These are phyloP conservation scores for Lantana camara DNA, from an alignment of 257 asterid species.

Conservation along the genomic window DNA sequence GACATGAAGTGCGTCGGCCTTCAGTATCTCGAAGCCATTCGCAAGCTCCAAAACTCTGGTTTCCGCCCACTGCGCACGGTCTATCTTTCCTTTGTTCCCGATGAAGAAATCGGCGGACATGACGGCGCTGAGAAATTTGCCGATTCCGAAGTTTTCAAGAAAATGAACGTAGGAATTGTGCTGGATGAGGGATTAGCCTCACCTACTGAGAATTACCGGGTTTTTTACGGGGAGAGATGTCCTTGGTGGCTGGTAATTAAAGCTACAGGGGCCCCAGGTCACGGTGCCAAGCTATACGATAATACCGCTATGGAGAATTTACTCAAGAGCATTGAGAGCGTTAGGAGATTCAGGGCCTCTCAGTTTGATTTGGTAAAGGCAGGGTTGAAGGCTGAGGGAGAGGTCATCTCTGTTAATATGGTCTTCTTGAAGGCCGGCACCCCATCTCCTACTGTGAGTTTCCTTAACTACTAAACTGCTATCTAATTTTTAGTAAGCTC, in stretches of 20 bases:
- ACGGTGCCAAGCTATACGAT: constrained; percentile 92
- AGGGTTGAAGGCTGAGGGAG: constrained; percentile 82
- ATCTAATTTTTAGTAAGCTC: background rate
- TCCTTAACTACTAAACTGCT: background rate
- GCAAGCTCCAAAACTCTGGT: constrained; percentile 66
- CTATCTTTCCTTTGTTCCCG: constrained; percentile 89
- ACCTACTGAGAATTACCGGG: constrained; percentile 62
- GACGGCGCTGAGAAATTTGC: constrained; percentile 86
- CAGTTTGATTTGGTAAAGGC: constrained; percentile 89
- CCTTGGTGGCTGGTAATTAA: constrained; percentile 89
- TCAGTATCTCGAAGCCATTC: constrained; percentile 91
- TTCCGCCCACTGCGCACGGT: constrained; percentile 70
- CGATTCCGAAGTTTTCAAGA: constrained; percentile 59
- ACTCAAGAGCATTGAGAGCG: constrained; percentile 77
- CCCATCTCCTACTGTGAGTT: constrained; percentile 81
- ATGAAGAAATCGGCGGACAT: constrained; percentile 95
- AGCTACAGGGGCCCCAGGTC: constrained; percentile 92
- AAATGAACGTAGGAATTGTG: constrained; percentile 84
- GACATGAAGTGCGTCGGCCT: constrained; percentile 94
- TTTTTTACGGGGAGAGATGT: constrained; percentile 82
- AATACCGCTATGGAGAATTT: constrained; percentile 95
- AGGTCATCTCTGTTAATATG: constrained; percentile 86
- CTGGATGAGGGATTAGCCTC: constrained; percentile 94
- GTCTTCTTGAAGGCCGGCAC: constrained; percentile 93
- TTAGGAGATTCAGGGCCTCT: constrained; percentile 76